These are phyloP conservation scores for Dioscorea alata DNA, from an alignment of 106 monocot species.

Conservation along the genomic window DNA sequence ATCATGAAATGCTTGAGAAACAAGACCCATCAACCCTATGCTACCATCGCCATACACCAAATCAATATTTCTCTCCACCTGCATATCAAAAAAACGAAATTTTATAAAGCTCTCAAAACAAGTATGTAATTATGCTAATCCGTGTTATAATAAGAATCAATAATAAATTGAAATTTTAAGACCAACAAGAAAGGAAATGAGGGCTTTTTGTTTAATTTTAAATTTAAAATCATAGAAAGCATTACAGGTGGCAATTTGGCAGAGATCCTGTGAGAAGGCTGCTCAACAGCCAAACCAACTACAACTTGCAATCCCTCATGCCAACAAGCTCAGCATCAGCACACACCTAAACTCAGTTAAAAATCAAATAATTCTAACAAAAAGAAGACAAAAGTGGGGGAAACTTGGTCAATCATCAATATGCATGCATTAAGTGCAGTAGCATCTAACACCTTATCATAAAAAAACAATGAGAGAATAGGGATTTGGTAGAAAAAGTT, in stretches of 20 bases:
- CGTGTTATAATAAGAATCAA: too few relatives aligned
- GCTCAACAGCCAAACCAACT: slow-evolving; percentile 25
- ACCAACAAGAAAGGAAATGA: too few relatives aligned
- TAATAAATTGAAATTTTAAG: too few relatives aligned
- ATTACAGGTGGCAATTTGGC: background rate
- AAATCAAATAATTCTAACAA: background rate
- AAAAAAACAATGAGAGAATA: too few relatives aligned
- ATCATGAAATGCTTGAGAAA: slow-evolving; percentile 45
- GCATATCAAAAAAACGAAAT: background rate
- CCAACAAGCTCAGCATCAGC: slow-evolving; percentile 2
- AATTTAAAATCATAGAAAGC: too few relatives aligned
- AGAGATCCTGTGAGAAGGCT: slow-evolving; percentile 54
- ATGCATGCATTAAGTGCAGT: too few relatives aligned
- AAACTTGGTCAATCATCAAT: too few relatives aligned
- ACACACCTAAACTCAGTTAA: background rate
- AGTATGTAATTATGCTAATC: too few relatives aligned
- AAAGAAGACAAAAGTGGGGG: background rate
- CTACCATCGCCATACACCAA: slow-evolving; percentile 72
- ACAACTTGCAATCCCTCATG: slow-evolving; percentile 48
- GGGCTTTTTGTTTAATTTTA: too few relatives aligned
- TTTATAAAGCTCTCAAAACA: too few relatives aligned
- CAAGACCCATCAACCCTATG: slow-evolving; percentile 54
- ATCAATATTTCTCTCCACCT: slow-evolving; percentile 53
- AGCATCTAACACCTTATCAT: background rate
- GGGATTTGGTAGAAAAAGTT: background rate